Percentiles rank a stretch among this genome's conserved stretches.
Evolutionary conservation across 176 grass and related monocot genomes (phyloP).

Genomic region (Eragrostis nindensis): DNA sequence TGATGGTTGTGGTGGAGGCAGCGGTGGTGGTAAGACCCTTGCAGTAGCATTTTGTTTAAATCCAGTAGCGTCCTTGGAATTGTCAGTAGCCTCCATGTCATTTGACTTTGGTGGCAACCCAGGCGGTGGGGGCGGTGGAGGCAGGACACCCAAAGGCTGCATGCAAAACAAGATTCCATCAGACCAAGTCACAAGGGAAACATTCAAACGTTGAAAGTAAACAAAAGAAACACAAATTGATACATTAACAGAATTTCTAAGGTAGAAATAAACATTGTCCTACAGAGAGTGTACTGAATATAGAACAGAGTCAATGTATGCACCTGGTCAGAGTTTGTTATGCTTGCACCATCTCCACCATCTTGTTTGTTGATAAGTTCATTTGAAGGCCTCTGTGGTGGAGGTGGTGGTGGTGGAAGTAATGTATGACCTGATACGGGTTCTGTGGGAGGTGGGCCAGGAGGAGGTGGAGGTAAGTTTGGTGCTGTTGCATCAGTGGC

Average conservation of each 20-base stretch:
- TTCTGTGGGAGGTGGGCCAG: slow-evolving; percentile 72
- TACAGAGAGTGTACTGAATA: background rate
- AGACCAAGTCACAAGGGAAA: slow-evolving; percentile 24
- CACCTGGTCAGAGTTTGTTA: slow-evolving; percentile 58
- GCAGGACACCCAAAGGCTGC: slow-evolving; percentile 56
- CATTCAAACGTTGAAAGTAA: slow-evolving; percentile 38
- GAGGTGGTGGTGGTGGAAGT: slow-evolving; percentile 67
- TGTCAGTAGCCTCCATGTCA: slow-evolving; percentile 48
- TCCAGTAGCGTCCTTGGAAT: slow-evolving; percentile 38
- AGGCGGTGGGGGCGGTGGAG: slow-evolving; percentile 74
- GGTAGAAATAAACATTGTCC: slow-evolving; percentile 5
- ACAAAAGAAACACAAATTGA: background rate
- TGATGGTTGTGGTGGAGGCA: slow-evolving; percentile 48
- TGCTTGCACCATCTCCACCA: slow-evolving; percentile 42
- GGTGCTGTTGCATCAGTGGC: slow-evolving; percentile 36
- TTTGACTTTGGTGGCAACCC: slow-evolving; percentile 61
- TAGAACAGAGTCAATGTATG: slow-evolving; percentile 1
- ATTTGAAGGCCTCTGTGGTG: slow-evolving; percentile 63
- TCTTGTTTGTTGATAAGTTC: slow-evolving; percentile 49
- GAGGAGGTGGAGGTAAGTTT: slow-evolving; percentile 64
- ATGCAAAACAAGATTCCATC: slow-evolving; percentile 51
- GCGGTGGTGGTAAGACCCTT: slow-evolving; percentile 40
- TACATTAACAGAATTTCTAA: slow-evolving; percentile 27
- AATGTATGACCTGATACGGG: slow-evolving; percentile 48
- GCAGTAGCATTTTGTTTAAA: slow-evolving; percentile 43